These are phyloP conservation scores for Hymenoscyphus fraxineus DNA, from an alignment of 2,329 filamentous ascomycete genomes.

Conservation along the genomic window DNA sequence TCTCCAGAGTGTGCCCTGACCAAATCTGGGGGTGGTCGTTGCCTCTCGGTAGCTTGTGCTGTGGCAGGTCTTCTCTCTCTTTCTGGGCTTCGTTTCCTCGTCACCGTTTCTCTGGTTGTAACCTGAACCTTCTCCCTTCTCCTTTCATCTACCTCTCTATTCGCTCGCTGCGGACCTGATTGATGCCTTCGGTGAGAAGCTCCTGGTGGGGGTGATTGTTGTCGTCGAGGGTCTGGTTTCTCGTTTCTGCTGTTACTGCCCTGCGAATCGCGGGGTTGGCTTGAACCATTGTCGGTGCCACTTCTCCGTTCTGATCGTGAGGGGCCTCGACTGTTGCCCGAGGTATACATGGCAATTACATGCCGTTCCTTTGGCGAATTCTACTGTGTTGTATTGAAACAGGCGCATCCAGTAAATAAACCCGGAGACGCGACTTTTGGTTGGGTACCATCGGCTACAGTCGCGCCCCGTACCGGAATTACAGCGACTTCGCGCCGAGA, in stretches of 20 bases:
- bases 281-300: conserved; percentile 30
- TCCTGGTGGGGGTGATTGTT: conserved; percentile 25
- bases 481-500: conserved; percentile 1
- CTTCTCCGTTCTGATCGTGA: conserved; percentile 32
- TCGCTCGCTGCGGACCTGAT: conserved; percentile 51
- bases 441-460: conserved; percentile 3
- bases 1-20: conserved; percentile 28
- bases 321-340: conserved; percentile 31
- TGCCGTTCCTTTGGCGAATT: conserved; percentile 5
- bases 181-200: conserved; percentile 53
- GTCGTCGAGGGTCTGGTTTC: conserved; percentile 26
- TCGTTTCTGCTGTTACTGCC: conserved; percentile 26
- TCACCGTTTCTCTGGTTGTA: conserved; percentile 60
- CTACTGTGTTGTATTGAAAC: background rate
- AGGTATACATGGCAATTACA: conserved; percentile 35
- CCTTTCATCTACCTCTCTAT: conserved; percentile 43
- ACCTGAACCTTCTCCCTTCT: conserved; percentile 55
- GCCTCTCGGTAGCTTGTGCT: conserved; percentile 20
- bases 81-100: conserved; percentile 56
- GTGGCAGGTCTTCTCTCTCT: conserved; percentile 39
- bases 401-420: background rate
- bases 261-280: conserved; percentile 30
- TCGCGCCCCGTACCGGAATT: conserved; percentile 9
- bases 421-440: conserved; percentile 10
- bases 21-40: conserved; percentile 24